phyloP scores from a whole-genome alignment of 148 eudicot genomes.

The Vaccinium darrowii region DNA sequence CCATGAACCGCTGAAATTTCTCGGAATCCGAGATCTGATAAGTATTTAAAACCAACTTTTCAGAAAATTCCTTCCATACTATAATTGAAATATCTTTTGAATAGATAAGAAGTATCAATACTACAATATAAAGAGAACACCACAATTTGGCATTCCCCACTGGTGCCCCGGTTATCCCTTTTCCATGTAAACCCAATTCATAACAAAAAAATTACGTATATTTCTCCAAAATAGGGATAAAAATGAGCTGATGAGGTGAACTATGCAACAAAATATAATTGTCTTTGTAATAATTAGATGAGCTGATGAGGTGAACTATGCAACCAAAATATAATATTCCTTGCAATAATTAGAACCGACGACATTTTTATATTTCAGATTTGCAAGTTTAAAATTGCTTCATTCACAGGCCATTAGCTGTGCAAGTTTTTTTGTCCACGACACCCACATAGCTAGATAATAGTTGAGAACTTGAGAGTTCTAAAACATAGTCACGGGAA shows the following conservation, averaged over 20 bases:
- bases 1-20: slow-evolving; percentile 47
- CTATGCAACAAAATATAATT: not conserved
- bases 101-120: not conserved
- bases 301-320: too few relatives aligned
- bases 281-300: not conserved
- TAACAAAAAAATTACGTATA: not conserved
- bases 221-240: not conserved
- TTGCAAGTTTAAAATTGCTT: not conserved
- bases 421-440: not conserved
- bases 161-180: not conserved
- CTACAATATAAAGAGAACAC: not conserved
- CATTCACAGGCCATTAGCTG: too few relatives aligned
- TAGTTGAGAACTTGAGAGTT: not conserved
- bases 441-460: not conserved
- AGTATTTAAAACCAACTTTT: slow-evolving; percentile 24
- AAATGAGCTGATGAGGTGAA: not conserved
- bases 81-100: not conserved
- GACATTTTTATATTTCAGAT: not conserved
- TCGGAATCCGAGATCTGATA: slow-evolving; percentile 29
- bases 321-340: too few relatives aligned
- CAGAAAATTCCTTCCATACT: slow-evolving; percentile 17
- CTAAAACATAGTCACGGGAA: not conserved
- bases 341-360: too few relatives aligned
- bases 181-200: not conserved
- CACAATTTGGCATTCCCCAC: not conserved